These are phyloP conservation scores for Sclerotinia sclerotiorum DNA, from an alignment of 2,329 filamentous ascomycete genomes.

Conservation along the genomic window DNA sequence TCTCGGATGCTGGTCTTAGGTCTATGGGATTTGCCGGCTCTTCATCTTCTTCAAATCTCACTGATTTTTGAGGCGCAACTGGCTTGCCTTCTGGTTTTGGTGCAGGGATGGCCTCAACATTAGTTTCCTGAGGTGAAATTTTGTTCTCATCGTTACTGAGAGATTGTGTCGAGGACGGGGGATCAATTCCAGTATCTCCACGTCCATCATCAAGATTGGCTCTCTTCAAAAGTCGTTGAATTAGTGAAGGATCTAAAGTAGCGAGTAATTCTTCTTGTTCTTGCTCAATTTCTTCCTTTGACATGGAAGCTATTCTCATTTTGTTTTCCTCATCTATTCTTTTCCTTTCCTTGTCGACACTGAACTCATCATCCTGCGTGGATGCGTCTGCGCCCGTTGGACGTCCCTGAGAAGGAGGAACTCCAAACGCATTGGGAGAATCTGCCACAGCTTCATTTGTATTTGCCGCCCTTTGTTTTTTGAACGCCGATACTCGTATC, in stretches of 20 bases:
- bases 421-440: slow-evolving; percentile 30
- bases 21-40: slow-evolving; percentile 47
- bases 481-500: slow-evolving; percentile 72
- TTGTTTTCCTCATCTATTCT: slow-evolving; percentile 83
- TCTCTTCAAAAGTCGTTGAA: slow-evolving; percentile 67
- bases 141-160: slow-evolving; percentile 8
- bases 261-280: slow-evolving; percentile 78
- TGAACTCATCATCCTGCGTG: slow-evolving; percentile 31
- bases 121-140: background rate
- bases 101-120: slow-evolving; percentile 27
- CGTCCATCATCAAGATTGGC: slow-evolving; percentile 41
- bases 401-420: slow-evolving; percentile 26
- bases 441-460: slow-evolving; percentile 23
- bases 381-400: slow-evolving; percentile 29
- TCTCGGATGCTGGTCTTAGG: slow-evolving; percentile 39
- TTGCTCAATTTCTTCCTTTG: slow-evolving; percentile 73
- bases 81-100: slow-evolving; percentile 33
- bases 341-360: slow-evolving; percentile 59
- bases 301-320: slow-evolving; percentile 74
- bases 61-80: slow-evolving; percentile 46
- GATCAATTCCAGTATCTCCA: slow-evolving; percentile 38
- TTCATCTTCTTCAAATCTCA: slow-evolving; percentile 41
- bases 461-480: slow-evolving; percentile 55
- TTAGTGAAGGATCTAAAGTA: slow-evolving; percentile 70
- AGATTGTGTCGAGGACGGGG: slow-evolving; percentile 13